These are phyloP conservation scores for Microbotryum intermedium DNA, from an alignment of 1,284 basidiomycete genomes.

Conservation along the genomic window DNA sequence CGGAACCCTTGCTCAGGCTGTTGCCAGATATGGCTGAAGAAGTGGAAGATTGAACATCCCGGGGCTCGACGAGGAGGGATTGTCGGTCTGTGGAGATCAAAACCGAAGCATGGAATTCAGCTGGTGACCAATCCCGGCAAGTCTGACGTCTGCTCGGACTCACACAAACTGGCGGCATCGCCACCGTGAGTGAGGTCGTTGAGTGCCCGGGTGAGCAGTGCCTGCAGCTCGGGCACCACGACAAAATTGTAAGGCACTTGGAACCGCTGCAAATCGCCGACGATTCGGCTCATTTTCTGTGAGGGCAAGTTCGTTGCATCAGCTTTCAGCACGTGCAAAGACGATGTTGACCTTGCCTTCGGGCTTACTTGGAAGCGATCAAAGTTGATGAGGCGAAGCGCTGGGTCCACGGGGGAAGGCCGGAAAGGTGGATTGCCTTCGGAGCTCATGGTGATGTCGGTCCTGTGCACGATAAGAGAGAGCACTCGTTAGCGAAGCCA, in stretches of 20 bases:
- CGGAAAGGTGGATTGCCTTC: conserved; percentile 86
- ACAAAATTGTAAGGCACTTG: conserved; percentile 75
- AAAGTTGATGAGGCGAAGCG: conserved; percentile 83
- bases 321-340: too few species aligned
- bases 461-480: conserved; percentile 50
- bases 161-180: conserved; percentile 23
- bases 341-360: too few species aligned
- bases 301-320: too few species aligned
- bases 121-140: background rate
- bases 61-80: conserved; percentile 23
- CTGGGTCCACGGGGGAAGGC: conserved; percentile 58
- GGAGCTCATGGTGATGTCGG: conserved; percentile 77
- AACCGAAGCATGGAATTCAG: background rate
- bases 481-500: conserved; percentile 5
- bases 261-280: conserved; percentile 86
- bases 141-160: background rate
- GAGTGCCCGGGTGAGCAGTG: conserved; percentile 48
- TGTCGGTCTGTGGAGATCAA: conserved; percentile 15
- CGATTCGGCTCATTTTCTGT: conserved; percentile 74
- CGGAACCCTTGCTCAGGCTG: background rate
- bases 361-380: conserved; percentile 64
- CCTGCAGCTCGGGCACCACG: conserved; percentile 73
- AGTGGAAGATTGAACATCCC: background rate
- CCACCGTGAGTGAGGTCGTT: conserved; percentile 21
- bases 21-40: conserved; percentile 3